These are phyloP conservation scores for Prorocentrum cordatum DNA, from an alignment of 169 alveolate genomes.

Conservation along the genomic window DNA sequence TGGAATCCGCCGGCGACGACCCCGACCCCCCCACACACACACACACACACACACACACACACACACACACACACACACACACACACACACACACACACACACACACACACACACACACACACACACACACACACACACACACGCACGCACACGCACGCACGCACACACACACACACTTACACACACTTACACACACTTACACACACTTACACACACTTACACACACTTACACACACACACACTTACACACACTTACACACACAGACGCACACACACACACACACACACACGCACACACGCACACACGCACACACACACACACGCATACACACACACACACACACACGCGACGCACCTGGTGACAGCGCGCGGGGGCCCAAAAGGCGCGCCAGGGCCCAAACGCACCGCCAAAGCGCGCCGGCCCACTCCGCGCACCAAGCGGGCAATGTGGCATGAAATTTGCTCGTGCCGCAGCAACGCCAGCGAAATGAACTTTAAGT, in stretches of 20 bases:
- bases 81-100: neutral
- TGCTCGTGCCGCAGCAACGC: too few species aligned
- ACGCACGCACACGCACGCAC: neutral
- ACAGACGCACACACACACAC: neutral
- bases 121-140: neutral
- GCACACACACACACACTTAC: neutral
- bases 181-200: neutral
- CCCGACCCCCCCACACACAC: neutral
- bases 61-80: neutral
- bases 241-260: neutral
- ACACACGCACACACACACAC: constrained; percentile 1
- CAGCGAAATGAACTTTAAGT: too few species aligned
- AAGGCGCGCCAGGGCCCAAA: too few species aligned
- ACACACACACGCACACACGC: neutral
- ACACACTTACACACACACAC: neutral
- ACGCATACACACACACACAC: neutral
- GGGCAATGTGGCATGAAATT: too few species aligned
- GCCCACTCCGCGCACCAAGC: too few species aligned
- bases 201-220: neutral
- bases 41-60: neutral
- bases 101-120: neutral
- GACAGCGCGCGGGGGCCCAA: too few species aligned
- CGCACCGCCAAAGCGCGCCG: too few species aligned
- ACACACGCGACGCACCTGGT: neutral
- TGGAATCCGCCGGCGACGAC: too few species aligned